phyloP scores from a whole-genome alignment of 73 alveolate genomes.

The Tetrahymena elliotti region DNA sequence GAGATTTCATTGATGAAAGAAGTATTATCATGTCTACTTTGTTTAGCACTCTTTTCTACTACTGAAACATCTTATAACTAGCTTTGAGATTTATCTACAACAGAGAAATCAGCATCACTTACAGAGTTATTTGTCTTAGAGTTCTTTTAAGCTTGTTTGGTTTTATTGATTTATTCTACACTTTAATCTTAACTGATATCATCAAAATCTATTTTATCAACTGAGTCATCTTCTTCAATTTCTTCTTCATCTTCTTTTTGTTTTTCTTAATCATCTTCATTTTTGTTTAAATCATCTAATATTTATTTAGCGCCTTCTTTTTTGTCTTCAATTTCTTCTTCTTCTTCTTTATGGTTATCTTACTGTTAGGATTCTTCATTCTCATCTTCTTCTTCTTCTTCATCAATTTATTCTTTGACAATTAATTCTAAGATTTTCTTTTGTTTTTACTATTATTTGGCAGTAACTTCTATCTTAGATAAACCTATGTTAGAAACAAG shows the following conservation, averaged over 20 bases:
- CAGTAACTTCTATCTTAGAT: constrained; percentile 25
- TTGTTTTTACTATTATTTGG: neutral
- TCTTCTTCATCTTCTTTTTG: constrained; percentile 31
- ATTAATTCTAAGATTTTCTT: constrained; percentile 1
- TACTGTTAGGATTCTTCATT: neutral
- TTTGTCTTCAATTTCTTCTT: constrained; percentile 23
- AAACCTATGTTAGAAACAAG: constrained; percentile 22
- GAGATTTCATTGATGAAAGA: constrained; percentile 6
- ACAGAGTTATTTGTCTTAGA: neutral
- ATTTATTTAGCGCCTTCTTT: neutral
- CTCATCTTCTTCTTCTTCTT: constrained; percentile 33
- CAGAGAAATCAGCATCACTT: neutral
- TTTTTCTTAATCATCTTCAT: constrained; percentile 35
- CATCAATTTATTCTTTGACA: constrained; percentile 33
- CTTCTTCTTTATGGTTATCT: neutral
- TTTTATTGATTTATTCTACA: constrained; percentile 8
- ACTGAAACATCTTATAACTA: neutral
- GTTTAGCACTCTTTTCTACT: constrained; percentile 1
- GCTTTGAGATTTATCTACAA: neutral
- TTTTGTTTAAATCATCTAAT: neutral
- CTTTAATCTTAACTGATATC: neutral
- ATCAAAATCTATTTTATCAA: neutral
- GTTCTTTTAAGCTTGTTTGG: neutral
- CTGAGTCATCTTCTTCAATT: neutral
- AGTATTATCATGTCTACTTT: neutral